Evolutionary conservation across 2,329 filamentous ascomycete species (phyloP).

Genomic region (Diaporthe sp.): DNA sequence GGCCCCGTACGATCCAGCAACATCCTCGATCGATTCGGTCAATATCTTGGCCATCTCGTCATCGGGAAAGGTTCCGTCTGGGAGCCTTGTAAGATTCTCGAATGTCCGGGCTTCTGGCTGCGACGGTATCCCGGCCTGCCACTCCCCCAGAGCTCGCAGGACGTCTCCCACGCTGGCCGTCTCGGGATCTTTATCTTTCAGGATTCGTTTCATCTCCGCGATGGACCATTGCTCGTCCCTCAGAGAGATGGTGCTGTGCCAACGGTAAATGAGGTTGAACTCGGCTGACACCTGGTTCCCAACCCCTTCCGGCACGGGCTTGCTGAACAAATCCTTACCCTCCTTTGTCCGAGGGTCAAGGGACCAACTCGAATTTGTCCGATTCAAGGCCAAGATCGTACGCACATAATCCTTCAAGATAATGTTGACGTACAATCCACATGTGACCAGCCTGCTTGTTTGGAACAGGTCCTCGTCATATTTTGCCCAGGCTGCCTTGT

Average conservation of each 20-base stretch:
- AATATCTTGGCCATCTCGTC: slow-evolving; percentile 70
- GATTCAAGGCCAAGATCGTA: slow-evolving; percentile 72
- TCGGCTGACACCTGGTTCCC: slow-evolving; percentile 78
- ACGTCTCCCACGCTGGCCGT: slow-evolving; percentile 56
- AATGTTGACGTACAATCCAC: slow-evolving; percentile 70
- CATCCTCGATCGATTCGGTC: slow-evolving; percentile 70
- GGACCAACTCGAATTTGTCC: slow-evolving; percentile 71
- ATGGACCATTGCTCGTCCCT: slow-evolving; percentile 75
- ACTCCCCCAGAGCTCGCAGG: slow-evolving; percentile 52
- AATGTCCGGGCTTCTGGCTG: slow-evolving; percentile 65
- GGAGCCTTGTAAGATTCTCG: slow-evolving; percentile 60
- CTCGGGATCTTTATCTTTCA: slow-evolving; percentile 53
- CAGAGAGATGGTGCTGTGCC: slow-evolving; percentile 73
- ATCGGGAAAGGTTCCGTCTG: slow-evolving; percentile 68
- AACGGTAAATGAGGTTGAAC: slow-evolving; percentile 77
- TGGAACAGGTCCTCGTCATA: slow-evolving; percentile 67
- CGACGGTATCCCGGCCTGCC: slow-evolving; percentile 55
- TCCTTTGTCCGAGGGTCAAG: slow-evolving; percentile 75
- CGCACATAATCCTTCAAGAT: slow-evolving; percentile 71
- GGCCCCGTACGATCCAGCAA: slow-evolving; percentile 71
- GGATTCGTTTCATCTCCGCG: slow-evolving; percentile 64
- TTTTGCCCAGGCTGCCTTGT: slow-evolving; percentile 51
- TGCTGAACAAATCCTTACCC: slow-evolving; percentile 58
- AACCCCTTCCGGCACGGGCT: slow-evolving; percentile 66
- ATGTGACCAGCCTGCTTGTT: slow-evolving; percentile 66